Evolutionary conservation across 257 asterid species (phyloP).

Genomic region (Coffea eugenioides): DNA sequence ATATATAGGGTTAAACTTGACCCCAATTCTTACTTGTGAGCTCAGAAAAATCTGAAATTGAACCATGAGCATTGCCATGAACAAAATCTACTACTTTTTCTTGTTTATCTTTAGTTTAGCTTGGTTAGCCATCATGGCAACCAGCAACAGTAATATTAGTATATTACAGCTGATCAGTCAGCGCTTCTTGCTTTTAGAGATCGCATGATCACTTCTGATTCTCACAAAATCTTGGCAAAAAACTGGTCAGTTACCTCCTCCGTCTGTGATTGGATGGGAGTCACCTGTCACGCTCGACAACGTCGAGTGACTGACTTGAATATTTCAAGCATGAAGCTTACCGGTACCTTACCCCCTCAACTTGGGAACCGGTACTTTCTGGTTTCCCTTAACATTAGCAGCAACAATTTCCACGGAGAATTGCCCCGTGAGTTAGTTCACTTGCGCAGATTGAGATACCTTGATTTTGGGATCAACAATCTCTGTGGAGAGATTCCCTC

Average conservation of each 20-base stretch:
- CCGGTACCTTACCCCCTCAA: conserved; percentile 25
- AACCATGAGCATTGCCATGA: not conserved
- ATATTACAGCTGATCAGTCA: conserved; percentile 13
- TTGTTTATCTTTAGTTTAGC: too few species aligned
- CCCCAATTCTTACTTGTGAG: too few species aligned
- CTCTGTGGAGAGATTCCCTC: conserved; percentile 11
- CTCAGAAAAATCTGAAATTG: too few species aligned
- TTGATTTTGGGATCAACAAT: not conserved
- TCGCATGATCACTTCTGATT: conserved; percentile 3
- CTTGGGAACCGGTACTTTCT: conserved; percentile 32
- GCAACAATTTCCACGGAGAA: conserved; percentile 11
- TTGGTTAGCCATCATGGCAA: not conserved
- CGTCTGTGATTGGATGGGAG: conserved; percentile 24
- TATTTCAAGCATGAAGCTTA: conserved; percentile 18
- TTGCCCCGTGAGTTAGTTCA: not conserved
- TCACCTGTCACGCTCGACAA: conserved; percentile 17
- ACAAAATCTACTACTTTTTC: not conserved
- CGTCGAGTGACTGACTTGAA: conserved; percentile 16
- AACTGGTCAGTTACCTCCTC: conserved; percentile 17
- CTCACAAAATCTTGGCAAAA: conserved; percentile 3
- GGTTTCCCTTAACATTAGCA: conserved; percentile 16
- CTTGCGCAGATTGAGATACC: conserved; percentile 6
- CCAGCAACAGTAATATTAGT: not conserved
- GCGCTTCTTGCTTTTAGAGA: conserved; percentile 16
- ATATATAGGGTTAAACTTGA: too few species aligned